Evolutionary conservation across 352 stramenopile genomes (phyloP).

Genomic region (Globisporangium takayamanum): DNA sequence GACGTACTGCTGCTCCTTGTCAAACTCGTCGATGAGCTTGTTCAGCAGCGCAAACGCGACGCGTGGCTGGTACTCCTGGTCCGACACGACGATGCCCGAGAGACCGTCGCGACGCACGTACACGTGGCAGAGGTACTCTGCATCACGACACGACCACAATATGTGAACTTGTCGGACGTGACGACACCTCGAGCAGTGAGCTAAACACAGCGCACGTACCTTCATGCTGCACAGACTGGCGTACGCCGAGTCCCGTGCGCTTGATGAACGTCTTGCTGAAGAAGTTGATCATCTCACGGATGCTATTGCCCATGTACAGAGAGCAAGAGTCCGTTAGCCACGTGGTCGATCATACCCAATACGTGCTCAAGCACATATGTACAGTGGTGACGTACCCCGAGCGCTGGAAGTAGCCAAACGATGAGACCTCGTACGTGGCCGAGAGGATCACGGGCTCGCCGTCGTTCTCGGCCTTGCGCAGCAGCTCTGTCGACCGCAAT

Average conservation of each 20-base stretch:
- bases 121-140: conserved; percentile 97
- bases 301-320: conserved; percentile 26
- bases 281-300: conserved; percentile 99
- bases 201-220: conserved; percentile 26
- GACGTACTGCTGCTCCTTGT: conserved; percentile 52
- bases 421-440: conserved; percentile 66
- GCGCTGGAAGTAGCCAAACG: conserved; percentile 84
- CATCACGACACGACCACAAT: conserved; percentile 3
- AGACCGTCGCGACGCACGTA: conserved; percentile 97
- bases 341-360: too few species aligned
- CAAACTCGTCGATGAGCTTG: conserved; percentile 95
- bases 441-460: conserved; percentile 65
- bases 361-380: not conserved
- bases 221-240: conserved; percentile 98
- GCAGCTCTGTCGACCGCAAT: conserved; percentile 33
- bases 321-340: not conserved
- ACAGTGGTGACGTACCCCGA: conserved; percentile 41
- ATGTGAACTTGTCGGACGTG: not conserved
- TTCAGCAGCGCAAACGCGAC: conserved; percentile 98
- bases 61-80: conserved; percentile 97
- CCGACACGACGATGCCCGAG: conserved; percentile 93
- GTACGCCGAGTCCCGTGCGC: conserved; percentile 92
- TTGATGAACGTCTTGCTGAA: conserved; percentile 99
- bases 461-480: conserved; percentile 55
- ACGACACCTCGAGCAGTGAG: not conserved